A percentile compares a stretch with the other conserved stretches of the same genome.
These are phyloP conservation scores for Vitellaria paradoxa DNA, from an alignment of 179 eudicot species.

Conservation along the genomic window DNA sequence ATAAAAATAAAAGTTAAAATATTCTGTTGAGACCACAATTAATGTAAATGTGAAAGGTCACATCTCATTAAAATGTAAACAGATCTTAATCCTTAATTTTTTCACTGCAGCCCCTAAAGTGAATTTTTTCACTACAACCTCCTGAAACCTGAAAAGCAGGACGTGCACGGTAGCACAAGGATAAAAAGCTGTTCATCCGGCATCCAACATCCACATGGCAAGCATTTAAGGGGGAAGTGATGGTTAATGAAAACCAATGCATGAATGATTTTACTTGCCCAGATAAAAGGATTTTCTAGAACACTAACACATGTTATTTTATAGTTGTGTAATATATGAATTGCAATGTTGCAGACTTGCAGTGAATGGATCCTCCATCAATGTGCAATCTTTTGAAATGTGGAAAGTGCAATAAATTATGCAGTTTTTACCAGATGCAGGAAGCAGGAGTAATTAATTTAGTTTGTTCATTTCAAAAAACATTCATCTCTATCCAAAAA, in stretches of 20 bases:
- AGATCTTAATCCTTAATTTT: too few relatives aligned
- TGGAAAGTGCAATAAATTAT: background rate
- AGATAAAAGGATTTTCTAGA: too few relatives aligned
- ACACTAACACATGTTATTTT: background rate
- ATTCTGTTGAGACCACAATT: too few relatives aligned
- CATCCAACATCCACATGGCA: constrained; percentile 7
- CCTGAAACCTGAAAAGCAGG: too few relatives aligned
- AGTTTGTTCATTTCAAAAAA: too few relatives aligned
- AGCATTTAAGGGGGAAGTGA: background rate
- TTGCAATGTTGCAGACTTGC: background rate
- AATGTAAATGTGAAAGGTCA: too few relatives aligned
- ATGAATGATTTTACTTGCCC: background rate
- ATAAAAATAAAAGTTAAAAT: too few relatives aligned
- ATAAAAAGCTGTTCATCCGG: background rate
- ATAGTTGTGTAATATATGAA: background rate
- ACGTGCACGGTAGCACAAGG: background rate
- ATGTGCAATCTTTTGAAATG: background rate
- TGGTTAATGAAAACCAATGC: background rate
- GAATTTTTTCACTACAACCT: too few relatives aligned
- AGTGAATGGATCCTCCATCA: background rate
- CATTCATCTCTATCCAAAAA: too few relatives aligned
- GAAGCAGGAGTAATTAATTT: background rate
- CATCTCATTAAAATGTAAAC: too few relatives aligned
- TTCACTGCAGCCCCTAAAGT: too few relatives aligned
- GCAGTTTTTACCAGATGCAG: background rate